Evolutionary conservation across 805 yeast genomes (phyloP).

Genomic region (Candida coleopterorum): DNA sequence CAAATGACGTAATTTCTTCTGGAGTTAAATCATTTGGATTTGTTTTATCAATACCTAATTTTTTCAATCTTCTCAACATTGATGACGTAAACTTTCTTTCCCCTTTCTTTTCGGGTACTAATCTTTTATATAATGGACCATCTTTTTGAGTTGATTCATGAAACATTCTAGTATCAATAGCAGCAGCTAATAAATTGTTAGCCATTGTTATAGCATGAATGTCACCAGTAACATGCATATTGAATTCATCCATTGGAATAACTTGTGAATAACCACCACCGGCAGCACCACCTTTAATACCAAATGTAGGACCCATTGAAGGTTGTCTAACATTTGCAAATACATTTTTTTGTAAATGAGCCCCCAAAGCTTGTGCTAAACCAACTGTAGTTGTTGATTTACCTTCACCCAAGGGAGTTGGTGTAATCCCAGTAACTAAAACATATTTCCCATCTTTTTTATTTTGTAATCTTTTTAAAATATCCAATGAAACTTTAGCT

Average conservation of each 20-base stretch:
- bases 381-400: slow-evolving; percentile 83
- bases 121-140: slow-evolving; percentile 66
- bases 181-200: slow-evolving; percentile 76
- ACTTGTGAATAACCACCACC: slow-evolving; percentile 89
- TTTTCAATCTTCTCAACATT: slow-evolving; percentile 61
- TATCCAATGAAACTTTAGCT: slow-evolving; percentile 66
- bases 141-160: slow-evolving; percentile 76
- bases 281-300: slow-evolving; percentile 88
- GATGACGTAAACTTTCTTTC: slow-evolving; percentile 60
- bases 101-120: slow-evolving; percentile 74
- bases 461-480: slow-evolving; percentile 58
- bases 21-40: slow-evolving; percentile 68
- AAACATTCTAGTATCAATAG: slow-evolving; percentile 81
- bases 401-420: slow-evolving; percentile 85
- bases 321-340: slow-evolving; percentile 85
- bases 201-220: slow-evolving; percentile 84
- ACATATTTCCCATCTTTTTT: slow-evolving; percentile 66
- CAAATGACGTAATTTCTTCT: slow-evolving; percentile 63
- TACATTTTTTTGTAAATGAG: slow-evolving; percentile 63
- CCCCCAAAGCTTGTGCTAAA: slow-evolving; percentile 74
- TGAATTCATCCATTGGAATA: slow-evolving; percentile 85
- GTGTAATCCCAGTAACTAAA: slow-evolving; percentile 79
- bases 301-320: slow-evolving; percentile 85
- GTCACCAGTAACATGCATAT: slow-evolving; percentile 83
- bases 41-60: slow-evolving; percentile 64